Evolutionary conservation across 495 filamentous ascomycete genomes (phyloP), one percentile per base, ranked within the genome.

Genomic region (Neurospora africana): DNA sequence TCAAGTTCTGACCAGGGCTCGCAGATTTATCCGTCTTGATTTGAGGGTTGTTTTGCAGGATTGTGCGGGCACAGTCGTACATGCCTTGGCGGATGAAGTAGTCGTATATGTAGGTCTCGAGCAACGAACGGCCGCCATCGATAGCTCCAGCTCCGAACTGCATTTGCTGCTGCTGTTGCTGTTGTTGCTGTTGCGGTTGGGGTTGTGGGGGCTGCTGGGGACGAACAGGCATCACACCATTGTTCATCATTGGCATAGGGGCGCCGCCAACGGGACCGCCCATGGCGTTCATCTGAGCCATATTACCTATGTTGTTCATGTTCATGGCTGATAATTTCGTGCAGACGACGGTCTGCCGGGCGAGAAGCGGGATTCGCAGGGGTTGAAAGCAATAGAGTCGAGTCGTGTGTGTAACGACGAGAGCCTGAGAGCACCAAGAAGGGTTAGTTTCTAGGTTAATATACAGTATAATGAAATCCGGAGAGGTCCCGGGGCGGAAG

Each of bases 41-140:
- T 5, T 83, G 79, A 40, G 85, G 81, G 35, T 91, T 88, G 68
- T 88, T 91, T 69, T 87, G 85, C 67, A 92, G 80, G 44, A 98
- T 83, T 21, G 89, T 86, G 75, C 90, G 88, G 71, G 95, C 95
- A 74, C 90, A 89, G 69, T 94, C 91, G 76, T 88, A 90, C 85
- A 96, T 91, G 69, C 87, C 86, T 79, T 92, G 91, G 77, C 91
- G 91, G 44, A 97, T 81, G 71, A 99, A 94, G 79, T 98, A 98
- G 76, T 97, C 94, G 84, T 98, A 98, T 72, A 99, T 99, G 79
- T 95, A 97, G 3, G 93, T 97, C 83, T 98, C 96, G 37, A 98
- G 89, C 6, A 85, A 73, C 2, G 82, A 79, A 68, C 83, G 80
- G 53, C 80, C 84, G 58, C 81, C 79, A 65, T 84, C 80, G 72